Conservation (phyloP, 2,329 filamentous ascomycete species). For the Myriosclerotinia curreyana region DNA sequence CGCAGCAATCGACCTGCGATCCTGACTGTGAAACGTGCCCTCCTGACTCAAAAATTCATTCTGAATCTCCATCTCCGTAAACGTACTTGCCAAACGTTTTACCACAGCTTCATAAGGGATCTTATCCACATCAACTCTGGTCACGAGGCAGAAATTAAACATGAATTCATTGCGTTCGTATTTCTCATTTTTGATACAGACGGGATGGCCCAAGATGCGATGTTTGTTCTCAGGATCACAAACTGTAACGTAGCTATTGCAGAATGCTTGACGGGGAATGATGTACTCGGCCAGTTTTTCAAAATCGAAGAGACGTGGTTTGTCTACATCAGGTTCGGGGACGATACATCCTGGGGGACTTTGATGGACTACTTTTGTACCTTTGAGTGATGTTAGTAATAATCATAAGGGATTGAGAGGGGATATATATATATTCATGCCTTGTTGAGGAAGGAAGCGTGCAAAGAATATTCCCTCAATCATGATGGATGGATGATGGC, state of each 20-base stretch:
- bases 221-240: conserved; percentile 68
- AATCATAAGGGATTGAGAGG: not conserved
- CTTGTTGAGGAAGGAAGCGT: conserved; percentile 64
- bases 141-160: conserved; percentile 91
- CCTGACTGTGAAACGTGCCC: conserved; percentile 39
- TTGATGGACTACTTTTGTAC: conserved; percentile 61
- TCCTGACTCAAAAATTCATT: conserved; percentile 71
- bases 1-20: conserved; percentile 73
- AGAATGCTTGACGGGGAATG: conserved; percentile 91
- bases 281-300: conserved; percentile 85
- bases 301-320: conserved; percentile 74
- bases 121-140: conserved; percentile 68
- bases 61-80: conserved; percentile 89
- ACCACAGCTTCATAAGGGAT: conserved; percentile 82
- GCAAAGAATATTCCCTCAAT: conserved; percentile 71
- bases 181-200: conserved; percentile 77
- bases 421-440: conserved; percentile 40
- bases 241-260: conserved; percentile 83
- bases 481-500: conserved; percentile 45
- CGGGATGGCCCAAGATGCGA: conserved; percentile 80
- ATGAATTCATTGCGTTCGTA: conserved; percentile 96
- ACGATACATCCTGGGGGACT: conserved; percentile 62
- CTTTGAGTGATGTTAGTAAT: conserved; percentile 39
- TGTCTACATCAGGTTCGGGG: conserved; percentile 46
- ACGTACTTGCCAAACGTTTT: conserved; percentile 76